Evolutionary conservation across 805 yeast genomes (phyloP), one percentile per base, ranked within the genome.

Genomic region (Saccharomycopsis fibuligera): DNA sequence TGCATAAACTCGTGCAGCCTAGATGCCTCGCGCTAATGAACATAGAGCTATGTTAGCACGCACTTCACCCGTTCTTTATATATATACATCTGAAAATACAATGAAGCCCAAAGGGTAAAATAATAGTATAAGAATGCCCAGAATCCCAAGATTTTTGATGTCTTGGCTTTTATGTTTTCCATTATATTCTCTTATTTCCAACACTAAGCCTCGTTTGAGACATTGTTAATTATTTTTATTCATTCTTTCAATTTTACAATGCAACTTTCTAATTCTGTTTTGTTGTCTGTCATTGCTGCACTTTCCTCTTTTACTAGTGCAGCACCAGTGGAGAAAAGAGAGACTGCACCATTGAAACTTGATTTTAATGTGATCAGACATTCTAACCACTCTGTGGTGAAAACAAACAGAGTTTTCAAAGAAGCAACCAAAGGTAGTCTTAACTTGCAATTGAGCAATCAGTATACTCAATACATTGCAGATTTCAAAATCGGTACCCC

Each of bases 401-500:
- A 31, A 4, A 17, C 39, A 2, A 31, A 44, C n/a, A 35, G 47
- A 22, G 43, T 35, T 19, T 24, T 44, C 10, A 33, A 45, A 41
- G 29, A 41, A 21, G 52, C 45, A 2, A 43, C 41, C 17, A 45
- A 23, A 9, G 41, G 44, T 12, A 38, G 42, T n/a, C 39, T 49
- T 21, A 41, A 40, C 36, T 35, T 49, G 43, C 45, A 29, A 9
- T 45, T 49, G 30, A 35, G 36, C 25, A 49, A 49, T 25, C 45
- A 49, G 31, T 49, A 49, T 38, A 35, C 49, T 14, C 39, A 38
- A 35, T 51, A 49, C 37, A 44, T 54, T 17, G 60, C 70, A 6
- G 59, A 61, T 23, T 64, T 64, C 3, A 53, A 61, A 23, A 54
- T 62, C 30, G 65, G 64, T 33, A 57, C 63, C n/a, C 55, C 61